Conservation (phyloP, 2,329 filamentous ascomycete genomes). For the Tolypocladium album region DNA sequence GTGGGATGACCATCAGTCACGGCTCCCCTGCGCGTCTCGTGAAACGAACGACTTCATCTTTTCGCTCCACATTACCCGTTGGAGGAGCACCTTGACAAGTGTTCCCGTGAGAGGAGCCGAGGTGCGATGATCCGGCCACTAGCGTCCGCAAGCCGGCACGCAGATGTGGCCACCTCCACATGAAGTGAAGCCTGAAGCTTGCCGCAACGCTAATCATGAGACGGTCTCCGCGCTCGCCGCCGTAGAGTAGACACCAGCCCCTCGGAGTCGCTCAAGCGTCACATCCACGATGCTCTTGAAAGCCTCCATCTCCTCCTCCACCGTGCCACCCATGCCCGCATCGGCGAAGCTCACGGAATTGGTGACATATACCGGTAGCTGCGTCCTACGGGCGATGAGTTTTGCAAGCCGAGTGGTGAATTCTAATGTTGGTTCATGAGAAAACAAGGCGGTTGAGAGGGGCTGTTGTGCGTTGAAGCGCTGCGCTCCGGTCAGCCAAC, state of each 20-base stretch:
- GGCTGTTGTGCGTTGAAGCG: conserved; percentile 47
- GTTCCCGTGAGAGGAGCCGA: neutral
- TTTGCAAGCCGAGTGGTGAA: conserved; percentile 80
- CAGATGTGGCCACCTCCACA: neutral
- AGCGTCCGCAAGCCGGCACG: neutral
- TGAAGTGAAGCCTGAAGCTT: too few relatives aligned
- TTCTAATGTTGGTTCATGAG: conserved; percentile 65
- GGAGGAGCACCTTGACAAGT: neutral
- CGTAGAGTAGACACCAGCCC: conserved; percentile 4
- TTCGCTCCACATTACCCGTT: neutral
- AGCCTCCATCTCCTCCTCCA: conserved; percentile 92
- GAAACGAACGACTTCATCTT: neutral
- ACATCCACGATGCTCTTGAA: conserved; percentile 65
- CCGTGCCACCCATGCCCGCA: conserved; percentile 64
- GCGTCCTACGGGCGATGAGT: conserved; percentile 62
- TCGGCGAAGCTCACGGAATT: conserved; percentile 73
- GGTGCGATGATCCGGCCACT: neutral
- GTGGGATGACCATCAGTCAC: neutral
- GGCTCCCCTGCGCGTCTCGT: neutral
- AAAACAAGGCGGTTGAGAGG: conserved; percentile 70
- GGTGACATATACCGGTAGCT: conserved; percentile 76
- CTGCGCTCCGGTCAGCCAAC: conserved; percentile 17
- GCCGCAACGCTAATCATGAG: neutral
- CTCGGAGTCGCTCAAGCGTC: conserved; percentile 29
- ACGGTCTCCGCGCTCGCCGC: neutral